Percentiles rank a stretch among this genome's conserved stretches.
Evolutionary conservation across 176 grass and related monocot species (phyloP).

Genomic region (Lolium multiflorum): DNA sequence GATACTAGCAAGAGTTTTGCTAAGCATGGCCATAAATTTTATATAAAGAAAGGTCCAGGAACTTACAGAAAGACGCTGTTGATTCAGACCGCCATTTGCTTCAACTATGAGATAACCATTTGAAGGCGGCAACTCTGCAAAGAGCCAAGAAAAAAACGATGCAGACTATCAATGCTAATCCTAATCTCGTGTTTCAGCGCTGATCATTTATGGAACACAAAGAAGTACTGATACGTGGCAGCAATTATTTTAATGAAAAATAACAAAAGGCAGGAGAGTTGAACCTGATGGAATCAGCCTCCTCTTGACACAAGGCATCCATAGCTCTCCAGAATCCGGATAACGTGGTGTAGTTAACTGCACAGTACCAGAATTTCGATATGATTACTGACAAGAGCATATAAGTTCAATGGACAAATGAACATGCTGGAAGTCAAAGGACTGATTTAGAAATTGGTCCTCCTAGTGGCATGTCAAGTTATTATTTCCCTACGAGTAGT

Average conservation of each 20-base stretch:
- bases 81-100: conserved; percentile 98
- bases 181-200: conserved; percentile 23
- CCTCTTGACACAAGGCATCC: conserved; percentile 73
- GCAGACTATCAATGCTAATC: not conserved
- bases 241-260: conserved; percentile 9
- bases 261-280: conserved; percentile 40
- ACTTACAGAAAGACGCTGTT: conserved; percentile 93
- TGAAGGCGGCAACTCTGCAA: conserved; percentile 73
- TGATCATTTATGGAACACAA: conserved; percentile 15
- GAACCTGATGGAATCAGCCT: conserved; percentile 72
- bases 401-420: not conserved
- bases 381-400: not conserved
- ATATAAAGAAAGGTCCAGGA: too few relatives aligned
- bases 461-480: not conserved
- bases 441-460: not conserved
- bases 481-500: not conserved
- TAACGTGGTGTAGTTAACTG: conserved; percentile 81
- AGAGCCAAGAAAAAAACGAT: not conserved
- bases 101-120: conserved; percentile 98
- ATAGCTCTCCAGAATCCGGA: conserved; percentile 68
- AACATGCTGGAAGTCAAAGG: not conserved
- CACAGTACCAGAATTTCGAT: conserved; percentile 32
- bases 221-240: not conserved
- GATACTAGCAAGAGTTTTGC: not conserved
- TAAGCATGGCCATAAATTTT: conserved; percentile 17